Evolutionary conservation across 768 basidiomycete species (phyloP).

Genomic region (Boletus eberwhitei): DNA sequence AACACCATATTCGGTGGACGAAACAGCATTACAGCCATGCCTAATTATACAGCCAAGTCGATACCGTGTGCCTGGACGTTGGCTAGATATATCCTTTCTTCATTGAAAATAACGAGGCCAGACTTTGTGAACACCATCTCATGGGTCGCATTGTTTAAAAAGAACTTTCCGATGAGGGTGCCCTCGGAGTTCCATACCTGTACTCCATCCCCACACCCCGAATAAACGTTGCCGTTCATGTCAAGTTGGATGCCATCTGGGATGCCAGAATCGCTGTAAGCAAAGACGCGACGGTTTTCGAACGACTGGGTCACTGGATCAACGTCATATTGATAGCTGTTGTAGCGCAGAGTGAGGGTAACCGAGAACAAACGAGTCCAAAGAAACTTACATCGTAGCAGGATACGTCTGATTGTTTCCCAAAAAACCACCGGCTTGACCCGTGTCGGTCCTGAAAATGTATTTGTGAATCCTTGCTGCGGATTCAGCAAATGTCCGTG

Average conservation of each 20-base stretch:
- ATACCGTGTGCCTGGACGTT: conserved; percentile 34
- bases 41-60: conserved; percentile 13
- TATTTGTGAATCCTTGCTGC: conserved; percentile 2
- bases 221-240: conserved; percentile 60
- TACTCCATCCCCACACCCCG: conserved; percentile 66
- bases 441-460: conserved; percentile 32
- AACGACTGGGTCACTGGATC: conserved; percentile 52
- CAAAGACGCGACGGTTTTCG: conserved; percentile 61
- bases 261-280: conserved; percentile 61
- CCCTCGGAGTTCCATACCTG: conserved; percentile 59
- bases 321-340: conserved; percentile 68
- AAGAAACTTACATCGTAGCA: conserved; percentile 57
- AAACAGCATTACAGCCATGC: not conserved
- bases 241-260: conserved; percentile 71
- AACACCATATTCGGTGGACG: not conserved
- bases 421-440: conserved; percentile 38
- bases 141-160: conserved; percentile 31
- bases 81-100: conserved; percentile 38
- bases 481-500: not conserved
- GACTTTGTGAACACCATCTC: conserved; percentile 42
- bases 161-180: conserved; percentile 39
- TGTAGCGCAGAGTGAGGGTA: not conserved
- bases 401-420: conserved; percentile 58
- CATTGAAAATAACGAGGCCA: conserved; percentile 38
- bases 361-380: not conserved